These are phyloP conservation scores for Fusarium dimerum DNA, from an alignment of 2,329 filamentous ascomycete species.

Conservation along the genomic window DNA sequence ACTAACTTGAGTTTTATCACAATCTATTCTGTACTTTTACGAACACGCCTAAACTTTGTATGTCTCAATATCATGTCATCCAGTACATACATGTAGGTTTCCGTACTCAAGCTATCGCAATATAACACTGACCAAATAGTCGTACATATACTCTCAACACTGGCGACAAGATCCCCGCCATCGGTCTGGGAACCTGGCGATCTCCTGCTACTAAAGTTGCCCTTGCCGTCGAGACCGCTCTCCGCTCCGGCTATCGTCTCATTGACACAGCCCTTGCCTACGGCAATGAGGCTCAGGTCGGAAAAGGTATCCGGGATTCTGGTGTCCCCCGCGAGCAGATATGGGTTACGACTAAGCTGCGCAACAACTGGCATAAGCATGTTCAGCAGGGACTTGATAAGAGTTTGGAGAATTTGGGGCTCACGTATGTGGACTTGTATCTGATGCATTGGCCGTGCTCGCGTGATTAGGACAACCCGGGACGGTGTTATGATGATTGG, in stretches of 20 bases:
- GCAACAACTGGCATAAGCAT: conserved; percentile 76
- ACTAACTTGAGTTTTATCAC: too few relatives aligned
- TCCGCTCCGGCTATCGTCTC: conserved; percentile 70
- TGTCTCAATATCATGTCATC: too few relatives aligned
- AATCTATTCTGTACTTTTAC: too few relatives aligned
- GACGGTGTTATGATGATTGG: conserved; percentile 75
- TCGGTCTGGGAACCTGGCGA: conserved; percentile 81
- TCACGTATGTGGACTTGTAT: conserved; percentile 69
- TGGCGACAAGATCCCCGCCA: conserved; percentile 74
- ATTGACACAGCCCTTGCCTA: conserved; percentile 78
- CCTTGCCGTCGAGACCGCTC: conserved; percentile 69
- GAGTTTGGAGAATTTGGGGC: conserved; percentile 61
- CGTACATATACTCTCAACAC: conserved; percentile 69
- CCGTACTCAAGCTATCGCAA: too few relatives aligned
- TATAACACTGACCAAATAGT: conserved; percentile 1
- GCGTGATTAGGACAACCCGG: conserved; percentile 60
- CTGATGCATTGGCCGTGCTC: conserved; percentile 73
- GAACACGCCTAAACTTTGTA: too few relatives aligned
- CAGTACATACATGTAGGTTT: too few relatives aligned
- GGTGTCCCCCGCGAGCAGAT: conserved; percentile 65
- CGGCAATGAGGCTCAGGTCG: conserved; percentile 72
- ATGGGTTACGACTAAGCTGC: conserved; percentile 79
- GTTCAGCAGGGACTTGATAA: conserved; percentile 62
- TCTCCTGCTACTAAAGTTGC: conserved; percentile 69
- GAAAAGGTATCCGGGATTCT: conserved; percentile 62